Evolutionary conservation across 179 eudicot species (phyloP).

Genomic region (Monotropa hypopitys): DNA sequence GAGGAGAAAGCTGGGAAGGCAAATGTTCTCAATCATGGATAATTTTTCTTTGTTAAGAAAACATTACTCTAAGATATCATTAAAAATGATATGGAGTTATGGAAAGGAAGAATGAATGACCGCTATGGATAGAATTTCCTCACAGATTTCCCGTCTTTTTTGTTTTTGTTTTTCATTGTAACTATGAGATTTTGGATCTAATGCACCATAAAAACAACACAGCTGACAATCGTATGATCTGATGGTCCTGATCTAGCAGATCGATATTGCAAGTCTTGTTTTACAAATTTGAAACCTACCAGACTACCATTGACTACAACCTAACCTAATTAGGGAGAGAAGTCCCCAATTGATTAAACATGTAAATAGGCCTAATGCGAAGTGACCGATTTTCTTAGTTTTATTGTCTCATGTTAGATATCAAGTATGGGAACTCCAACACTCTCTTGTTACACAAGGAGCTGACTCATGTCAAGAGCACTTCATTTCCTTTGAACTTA

Average conservation of each 20-base stretch:
- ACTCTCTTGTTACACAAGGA: background rate
- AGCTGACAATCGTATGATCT: background rate
- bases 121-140: background rate
- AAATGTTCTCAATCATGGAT: background rate
- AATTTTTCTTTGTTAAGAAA: background rate
- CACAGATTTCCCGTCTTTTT: background rate
- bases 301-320: background rate
- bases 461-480: background rate
- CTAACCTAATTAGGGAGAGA: too few relatives aligned
- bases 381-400: background rate
- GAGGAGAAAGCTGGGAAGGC: background rate
- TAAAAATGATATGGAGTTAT: background rate
- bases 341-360: background rate
- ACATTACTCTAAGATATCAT: background rate
- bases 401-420: background rate
- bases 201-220: background rate
- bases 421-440: background rate
- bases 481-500: background rate
- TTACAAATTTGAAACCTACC: background rate
- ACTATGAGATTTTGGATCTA: background rate
- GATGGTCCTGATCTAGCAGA: background rate
- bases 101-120: background rate
- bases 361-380: background rate
- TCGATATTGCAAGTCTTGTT: background rate
- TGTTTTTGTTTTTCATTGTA: background rate